These are phyloP conservation scores for Diddensiella santjacobensis DNA, from an alignment of 805 yeast species.

Conservation along the genomic window DNA sequence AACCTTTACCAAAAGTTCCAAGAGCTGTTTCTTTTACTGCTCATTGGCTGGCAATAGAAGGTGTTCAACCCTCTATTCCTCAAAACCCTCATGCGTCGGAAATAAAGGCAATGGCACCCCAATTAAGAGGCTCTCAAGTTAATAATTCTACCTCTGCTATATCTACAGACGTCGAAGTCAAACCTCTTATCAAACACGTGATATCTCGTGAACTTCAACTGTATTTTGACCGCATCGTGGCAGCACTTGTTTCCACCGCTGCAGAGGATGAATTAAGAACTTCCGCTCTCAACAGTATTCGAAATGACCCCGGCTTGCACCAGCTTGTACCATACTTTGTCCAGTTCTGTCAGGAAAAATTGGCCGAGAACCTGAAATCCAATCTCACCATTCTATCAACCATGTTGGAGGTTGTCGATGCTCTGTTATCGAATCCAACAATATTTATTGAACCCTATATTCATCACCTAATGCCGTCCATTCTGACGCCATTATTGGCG, in stretches of 20 bases:
- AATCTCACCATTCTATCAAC: conserved; percentile 68
- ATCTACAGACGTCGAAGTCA: conserved; percentile 56
- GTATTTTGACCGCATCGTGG: conserved; percentile 85
- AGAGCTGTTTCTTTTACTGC: conserved; percentile 89
- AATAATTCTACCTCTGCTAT: conserved; percentile 50
- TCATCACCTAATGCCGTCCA: conserved; percentile 96
- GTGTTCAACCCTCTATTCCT: conserved; percentile 96
- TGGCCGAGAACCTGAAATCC: conserved; percentile 72
- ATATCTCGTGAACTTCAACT: conserved; percentile 90
- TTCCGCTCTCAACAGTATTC: conserved; percentile 80
- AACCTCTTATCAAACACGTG: conserved; percentile 92
- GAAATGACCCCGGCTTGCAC: conserved; percentile 93
- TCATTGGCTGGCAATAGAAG: conserved; percentile 93
- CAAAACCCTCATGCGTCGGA: conserved; percentile 85
- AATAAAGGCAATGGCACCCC: conserved; percentile 71
- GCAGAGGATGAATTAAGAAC: conserved; percentile 56
- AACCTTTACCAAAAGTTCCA: conserved; percentile 93
- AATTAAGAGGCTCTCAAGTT: conserved; percentile 77
- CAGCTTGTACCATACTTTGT: conserved; percentile 95
- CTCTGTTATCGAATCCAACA: conserved; percentile 76
- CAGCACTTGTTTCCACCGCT: conserved; percentile 52
- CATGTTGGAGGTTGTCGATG: conserved; percentile 84
- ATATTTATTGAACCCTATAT: conserved; percentile 92
- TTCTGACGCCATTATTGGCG: conserved; percentile 82
- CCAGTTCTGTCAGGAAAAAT: conserved; percentile 92